Percentiles rank a stretch among this genome's conserved stretches.
phyloP scores from a whole-genome alignment of 2,329 filamentous ascomycete genomes.

The Verticillium klebahnii region DNA sequence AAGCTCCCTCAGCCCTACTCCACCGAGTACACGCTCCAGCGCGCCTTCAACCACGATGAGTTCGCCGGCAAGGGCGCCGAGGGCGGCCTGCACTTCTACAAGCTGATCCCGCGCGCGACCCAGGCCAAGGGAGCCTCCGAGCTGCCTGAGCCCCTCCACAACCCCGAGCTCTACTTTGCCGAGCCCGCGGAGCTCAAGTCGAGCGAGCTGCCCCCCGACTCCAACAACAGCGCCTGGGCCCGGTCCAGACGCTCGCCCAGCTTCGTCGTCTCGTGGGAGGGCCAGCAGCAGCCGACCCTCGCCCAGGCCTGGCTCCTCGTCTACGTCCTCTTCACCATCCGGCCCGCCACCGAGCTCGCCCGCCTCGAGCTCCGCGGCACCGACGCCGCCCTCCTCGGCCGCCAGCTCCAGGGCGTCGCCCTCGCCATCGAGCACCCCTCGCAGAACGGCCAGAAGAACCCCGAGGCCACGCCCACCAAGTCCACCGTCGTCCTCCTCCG shows the following conservation, averaged over 20 bases:
- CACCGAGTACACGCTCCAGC: conserved; percentile 37
- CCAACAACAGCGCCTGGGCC: conserved; percentile 53
- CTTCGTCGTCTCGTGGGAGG: conserved; percentile 39
- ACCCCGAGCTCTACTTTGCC: conserved; percentile 35
- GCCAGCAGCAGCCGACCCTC: conserved; percentile 33
- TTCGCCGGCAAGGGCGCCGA: conserved; percentile 12
- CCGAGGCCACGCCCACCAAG: conserved; percentile 19
- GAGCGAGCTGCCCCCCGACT: conserved; percentile 41
- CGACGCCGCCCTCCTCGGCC: conserved; percentile 25
- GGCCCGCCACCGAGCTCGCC: conserved; percentile 42
- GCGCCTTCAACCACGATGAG: conserved; percentile 18
- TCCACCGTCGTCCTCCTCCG: conserved; percentile 40
- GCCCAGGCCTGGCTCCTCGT: conserved; percentile 49
- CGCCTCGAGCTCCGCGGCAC: conserved; percentile 40
- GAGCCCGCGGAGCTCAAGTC: conserved; percentile 43
- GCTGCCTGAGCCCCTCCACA: conserved; percentile 26
- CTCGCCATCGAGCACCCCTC: conserved; percentile 46
- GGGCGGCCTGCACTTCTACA: conserved; percentile 24
- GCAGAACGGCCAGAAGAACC: conserved; percentile 23
- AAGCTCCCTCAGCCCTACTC: conserved; percentile 47
- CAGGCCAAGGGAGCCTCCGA: conserved; percentile 20
- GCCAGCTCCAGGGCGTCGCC: conserved; percentile 40
- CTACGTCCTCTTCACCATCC: conserved; percentile 48
- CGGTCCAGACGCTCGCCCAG: conserved; percentile 49
- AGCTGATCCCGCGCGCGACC: conserved; percentile 24